Percentiles rank a stretch among this genome's conserved stretches.
These are phyloP conservation scores for Penicillium parvum DNA, from an alignment of 495 filamentous ascomycete genomes.

Conservation along the genomic window DNA sequence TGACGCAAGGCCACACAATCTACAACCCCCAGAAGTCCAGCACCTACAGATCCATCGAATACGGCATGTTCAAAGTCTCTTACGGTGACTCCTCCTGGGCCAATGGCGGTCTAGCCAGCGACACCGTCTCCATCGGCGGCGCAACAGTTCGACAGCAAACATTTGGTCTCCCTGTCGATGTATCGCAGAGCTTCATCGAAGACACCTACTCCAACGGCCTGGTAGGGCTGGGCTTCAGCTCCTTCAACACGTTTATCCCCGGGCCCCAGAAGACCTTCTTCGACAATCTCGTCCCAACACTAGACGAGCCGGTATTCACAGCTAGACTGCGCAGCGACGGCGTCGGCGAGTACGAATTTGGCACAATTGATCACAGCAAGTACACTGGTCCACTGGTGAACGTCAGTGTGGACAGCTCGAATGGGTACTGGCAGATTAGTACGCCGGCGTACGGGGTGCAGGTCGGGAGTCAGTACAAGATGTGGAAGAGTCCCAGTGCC, in stretches of 20 bases:
- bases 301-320: constrained; percentile 69
- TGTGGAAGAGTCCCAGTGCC: no score
- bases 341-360: constrained; percentile 74
- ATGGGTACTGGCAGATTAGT: constrained; percentile 74
- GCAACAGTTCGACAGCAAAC: constrained; percentile 62
- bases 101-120: constrained; percentile 62
- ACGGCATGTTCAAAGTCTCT: constrained; percentile 57
- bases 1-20: constrained; percentile 49
- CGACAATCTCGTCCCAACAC: constrained; percentile 60
- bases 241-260: constrained; percentile 68
- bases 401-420: constrained; percentile 54
- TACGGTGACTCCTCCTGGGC: constrained; percentile 75
- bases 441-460: constrained; percentile 55
- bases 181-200: constrained; percentile 60
- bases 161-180: constrained; percentile 62
- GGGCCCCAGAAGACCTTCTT: constrained; percentile 73
- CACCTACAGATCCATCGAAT: constrained; percentile 44
- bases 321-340: constrained; percentile 58
- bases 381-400: constrained; percentile 62
- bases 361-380: constrained; percentile 60
- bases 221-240: constrained; percentile 70
- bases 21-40: constrained; percentile 60
- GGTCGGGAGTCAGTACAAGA: no score
- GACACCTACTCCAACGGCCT: constrained; percentile 66
- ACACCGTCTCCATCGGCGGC: constrained; percentile 71